Evolutionary conservation across 1,284 basidiomycete species (phyloP).

Genomic region (Ustilago trichophora): DNA sequence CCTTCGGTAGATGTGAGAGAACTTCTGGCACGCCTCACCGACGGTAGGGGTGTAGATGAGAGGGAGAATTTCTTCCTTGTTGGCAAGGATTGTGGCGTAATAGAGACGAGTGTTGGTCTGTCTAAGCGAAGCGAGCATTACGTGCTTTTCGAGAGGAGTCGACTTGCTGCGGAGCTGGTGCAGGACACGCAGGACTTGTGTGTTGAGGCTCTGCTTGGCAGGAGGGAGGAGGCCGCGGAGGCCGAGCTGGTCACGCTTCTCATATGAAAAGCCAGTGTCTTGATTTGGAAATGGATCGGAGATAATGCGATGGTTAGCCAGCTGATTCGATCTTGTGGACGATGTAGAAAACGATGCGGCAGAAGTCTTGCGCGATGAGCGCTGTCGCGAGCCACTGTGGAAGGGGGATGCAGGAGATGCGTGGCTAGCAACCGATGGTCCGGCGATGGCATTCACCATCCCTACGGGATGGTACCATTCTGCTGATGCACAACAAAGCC

Average conservation of each 20-base stretch:
- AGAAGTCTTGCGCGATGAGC: slow-evolving; percentile 3
- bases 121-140: slow-evolving; percentile 79
- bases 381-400: background rate
- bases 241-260: slow-evolving; percentile 77
- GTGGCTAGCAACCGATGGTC: slow-evolving; percentile 1
- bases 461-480: slow-evolving; percentile 2
- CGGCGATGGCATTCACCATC: slow-evolving; percentile 3
- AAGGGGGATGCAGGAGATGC: too few species aligned
- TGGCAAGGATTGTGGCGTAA: slow-evolving; percentile 71
- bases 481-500: slow-evolving; percentile 12
- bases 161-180: slow-evolving; percentile 77
- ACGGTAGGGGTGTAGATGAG: slow-evolving; percentile 89
- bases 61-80: slow-evolving; percentile 74
- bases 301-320: slow-evolving; percentile 45
- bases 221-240: slow-evolving; percentile 77
- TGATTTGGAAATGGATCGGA: slow-evolving; percentile 37
- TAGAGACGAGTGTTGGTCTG: slow-evolving; percentile 78
- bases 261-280: slow-evolving; percentile 74
- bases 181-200: slow-evolving; percentile 74
- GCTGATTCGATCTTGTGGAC: background rate
- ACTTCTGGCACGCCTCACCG: slow-evolving; percentile 85
- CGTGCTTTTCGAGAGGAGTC: slow-evolving; percentile 80
- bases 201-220: slow-evolving; percentile 69
- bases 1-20: slow-evolving; percentile 76
- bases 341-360: slow-evolving; percentile 22